Evolutionary conservation across 306 rosid species (phyloP), one percentile per base, ranked within the genome.

Genomic region (Fagus crenata): DNA sequence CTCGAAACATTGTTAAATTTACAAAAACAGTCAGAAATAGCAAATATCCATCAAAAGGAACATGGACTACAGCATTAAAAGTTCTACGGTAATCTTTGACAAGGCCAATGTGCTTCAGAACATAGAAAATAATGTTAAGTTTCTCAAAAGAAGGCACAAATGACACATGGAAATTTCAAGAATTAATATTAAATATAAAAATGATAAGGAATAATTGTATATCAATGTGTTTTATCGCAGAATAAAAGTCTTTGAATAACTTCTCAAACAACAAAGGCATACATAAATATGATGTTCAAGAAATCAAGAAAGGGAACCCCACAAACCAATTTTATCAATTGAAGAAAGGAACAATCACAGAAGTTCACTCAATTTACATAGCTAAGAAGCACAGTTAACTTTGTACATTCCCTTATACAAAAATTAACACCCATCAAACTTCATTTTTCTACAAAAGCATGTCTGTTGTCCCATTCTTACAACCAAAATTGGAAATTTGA

Each of bases 11-110:
- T 4, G 67, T 60, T 60, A n/a, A 17, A 4, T 60, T 60, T 32
- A 58, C 33, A 55, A 9, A 6, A 55, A 55, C 0, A 0, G 61
- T 18, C 61, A 55, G 61, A 7, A 55, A 55, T 0, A 2, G 61
- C 33, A 55, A 56, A 68, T 49, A 73, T 33, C 18, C 71, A 67
- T 71, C 59, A n/a, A 40, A 32, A 46, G 60, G 71, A 75, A 42
- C 28, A 40, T 35, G 14, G 22, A 4, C 68, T 33, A 33, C 2
- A 0, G 0, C 68, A 33, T 1, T 55, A 61, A 41, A 32, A 56
- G 35, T 18, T 56, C 36, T 31, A 56, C 0, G 2, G 35, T 13
- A 56, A 31, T 56, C 36, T 56, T 56, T 56, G 64, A 28, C 18
- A 31, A 22, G 64, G 35, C 9, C 64, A 56, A 56, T 7, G 14